phyloP scores from a whole-genome alignment of 2,329 filamentous ascomycete genomes.

The Talaromyces sp. region DNA sequence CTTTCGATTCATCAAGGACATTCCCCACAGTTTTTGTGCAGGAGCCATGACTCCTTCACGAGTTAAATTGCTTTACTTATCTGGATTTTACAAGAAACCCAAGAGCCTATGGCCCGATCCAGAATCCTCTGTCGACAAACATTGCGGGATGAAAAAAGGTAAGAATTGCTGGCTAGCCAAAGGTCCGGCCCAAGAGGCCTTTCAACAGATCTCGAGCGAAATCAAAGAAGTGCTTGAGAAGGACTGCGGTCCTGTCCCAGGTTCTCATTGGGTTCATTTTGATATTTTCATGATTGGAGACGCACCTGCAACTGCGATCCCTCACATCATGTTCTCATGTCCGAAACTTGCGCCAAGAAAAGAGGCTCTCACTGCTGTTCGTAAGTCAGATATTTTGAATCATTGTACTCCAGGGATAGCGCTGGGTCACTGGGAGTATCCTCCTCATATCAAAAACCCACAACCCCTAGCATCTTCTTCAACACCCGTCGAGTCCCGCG shows the following conservation, averaged over 20 bases:
- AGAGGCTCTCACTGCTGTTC: not conserved
- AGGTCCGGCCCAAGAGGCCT: not conserved
- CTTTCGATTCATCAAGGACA: too few relatives aligned
- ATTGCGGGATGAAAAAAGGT: not conserved
- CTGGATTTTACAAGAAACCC: not conserved
- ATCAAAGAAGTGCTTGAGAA: not conserved
- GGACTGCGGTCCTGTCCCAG: not conserved
- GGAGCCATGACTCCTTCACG: not conserved
- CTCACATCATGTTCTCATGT: conserved; percentile 3
- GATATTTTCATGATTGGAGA: conserved; percentile 1
- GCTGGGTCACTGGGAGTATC: conserved; percentile 1
- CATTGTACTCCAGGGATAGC: not conserved
- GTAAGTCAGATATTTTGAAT: not conserved
- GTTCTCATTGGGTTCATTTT: not conserved
- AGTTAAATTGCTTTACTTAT: not conserved
- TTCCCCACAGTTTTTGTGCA: not conserved
- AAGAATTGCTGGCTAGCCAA: not conserved
- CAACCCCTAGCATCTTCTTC: not conserved
- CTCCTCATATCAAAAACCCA: not conserved
- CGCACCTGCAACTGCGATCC: not conserved
- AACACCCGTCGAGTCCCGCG: not conserved
- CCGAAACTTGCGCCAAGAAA: not conserved
- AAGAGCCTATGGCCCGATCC: not conserved
- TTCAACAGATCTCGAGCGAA: not conserved
- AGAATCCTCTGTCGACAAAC: not conserved